phyloP scores from a whole-genome alignment of 108 stramenopile genomes.

The Licmophora abbreviata region DNA sequence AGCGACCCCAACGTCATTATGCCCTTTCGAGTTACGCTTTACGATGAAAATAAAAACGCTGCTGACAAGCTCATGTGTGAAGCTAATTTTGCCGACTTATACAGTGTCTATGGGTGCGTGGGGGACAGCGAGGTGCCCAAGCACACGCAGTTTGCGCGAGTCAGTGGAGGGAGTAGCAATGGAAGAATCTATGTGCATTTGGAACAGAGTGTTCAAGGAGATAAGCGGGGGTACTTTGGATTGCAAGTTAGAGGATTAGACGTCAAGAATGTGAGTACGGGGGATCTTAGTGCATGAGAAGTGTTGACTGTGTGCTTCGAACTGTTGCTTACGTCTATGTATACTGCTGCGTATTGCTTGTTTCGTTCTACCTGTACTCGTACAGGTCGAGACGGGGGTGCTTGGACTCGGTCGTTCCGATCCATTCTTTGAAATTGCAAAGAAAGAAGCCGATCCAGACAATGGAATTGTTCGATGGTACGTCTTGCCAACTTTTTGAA shows the following conservation, averaged over 20 bases:
- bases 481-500: too few species aligned
- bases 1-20: conserved; percentile 10
- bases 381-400: conserved; percentile 47
- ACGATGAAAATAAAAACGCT: conserved; percentile 7
- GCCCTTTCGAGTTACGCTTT: conserved; percentile 17
- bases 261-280: conserved; percentile 50
- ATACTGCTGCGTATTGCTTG: too few species aligned
- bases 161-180: not conserved
- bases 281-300: too few species aligned
- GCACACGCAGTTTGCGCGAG: conserved; percentile 3
- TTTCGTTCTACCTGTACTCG: too few species aligned
- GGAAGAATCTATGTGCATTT: conserved; percentile 3
- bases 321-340: too few species aligned
- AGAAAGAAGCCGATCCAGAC: conserved; percentile 30
- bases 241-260: conserved; percentile 53
- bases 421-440: conserved; percentile 54
- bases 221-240: not conserved
- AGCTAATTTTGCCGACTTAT: conserved; percentile 15
- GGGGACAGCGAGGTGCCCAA: too few species aligned
- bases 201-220: conserved; percentile 4
- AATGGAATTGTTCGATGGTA: conserved; percentile 27
- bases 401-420: conserved; percentile 58
- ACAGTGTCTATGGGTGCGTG: conserved; percentile 10
- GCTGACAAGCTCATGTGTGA: conserved; percentile 13
- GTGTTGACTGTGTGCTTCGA: too few species aligned